Conservation (phyloP, 495 filamentous ascomycete species). For the Penicillium nucicola region DNA sequence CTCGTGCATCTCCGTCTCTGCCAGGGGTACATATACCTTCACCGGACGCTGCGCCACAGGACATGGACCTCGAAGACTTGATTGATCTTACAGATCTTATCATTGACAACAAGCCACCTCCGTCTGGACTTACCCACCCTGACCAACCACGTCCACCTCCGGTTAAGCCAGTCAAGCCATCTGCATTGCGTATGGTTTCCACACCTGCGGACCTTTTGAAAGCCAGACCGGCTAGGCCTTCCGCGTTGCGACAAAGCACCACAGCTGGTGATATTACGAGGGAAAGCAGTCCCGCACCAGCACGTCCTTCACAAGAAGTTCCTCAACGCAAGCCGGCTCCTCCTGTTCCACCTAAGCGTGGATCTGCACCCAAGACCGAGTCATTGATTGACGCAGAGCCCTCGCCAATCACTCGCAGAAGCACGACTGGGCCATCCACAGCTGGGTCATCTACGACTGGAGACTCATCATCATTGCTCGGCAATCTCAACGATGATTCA, state of each 20-base stretch:
- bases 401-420: constrained; percentile 10
- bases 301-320: constrained; percentile 9
- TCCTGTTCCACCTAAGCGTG: constrained; percentile 40
- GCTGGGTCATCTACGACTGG: constrained; percentile 9
- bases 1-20: constrained; percentile 26
- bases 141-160: constrained; percentile 44
- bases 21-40: constrained; percentile 4
- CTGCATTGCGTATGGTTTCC: constrained; percentile 50
- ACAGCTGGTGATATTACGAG: neutral
- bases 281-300: neutral
- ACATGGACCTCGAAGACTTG: constrained; percentile 51
- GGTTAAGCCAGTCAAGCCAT: constrained; percentile 65
- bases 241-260: neutral
- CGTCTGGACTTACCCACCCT: constrained; percentile 5
- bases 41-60: constrained; percentile 17
- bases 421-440: constrained; percentile 4
- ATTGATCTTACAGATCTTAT: constrained; percentile 66
- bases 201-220: constrained; percentile 12
- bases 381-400: constrained; percentile 17
- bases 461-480: neutral
- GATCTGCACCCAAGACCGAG: constrained; percentile 20
- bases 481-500: neutral
- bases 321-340: constrained; percentile 44
- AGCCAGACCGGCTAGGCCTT: constrained; percentile 1
- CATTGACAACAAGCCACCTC: constrained; percentile 8